phyloP scores from a whole-genome alignment of 805 yeast genomes.

The Pichia gijzeniarum region DNA sequence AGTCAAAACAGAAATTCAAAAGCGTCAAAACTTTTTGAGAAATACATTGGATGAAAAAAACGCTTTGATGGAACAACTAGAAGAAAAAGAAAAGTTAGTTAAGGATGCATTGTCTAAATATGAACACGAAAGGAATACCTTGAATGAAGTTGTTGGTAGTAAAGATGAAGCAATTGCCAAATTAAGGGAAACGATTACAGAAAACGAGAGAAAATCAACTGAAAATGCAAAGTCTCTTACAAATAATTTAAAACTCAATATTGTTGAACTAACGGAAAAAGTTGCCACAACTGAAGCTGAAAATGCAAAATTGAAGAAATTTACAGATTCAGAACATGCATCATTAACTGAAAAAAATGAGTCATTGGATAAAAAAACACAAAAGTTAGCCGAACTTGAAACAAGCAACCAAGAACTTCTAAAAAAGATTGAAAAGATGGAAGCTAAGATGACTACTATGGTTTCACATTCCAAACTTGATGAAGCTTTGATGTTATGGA shows the following conservation, averaged over 20 bases:
- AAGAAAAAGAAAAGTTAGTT: too few species aligned
- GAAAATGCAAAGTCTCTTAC: too few species aligned
- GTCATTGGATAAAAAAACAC: background rate
- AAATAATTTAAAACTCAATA: background rate
- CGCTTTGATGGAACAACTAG: too few species aligned
- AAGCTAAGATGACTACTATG: conserved; percentile 5
- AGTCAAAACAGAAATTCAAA: too few species aligned
- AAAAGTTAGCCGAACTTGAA: background rate
- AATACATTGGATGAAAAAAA: too few species aligned
- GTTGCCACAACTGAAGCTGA: background rate
- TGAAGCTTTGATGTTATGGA: conserved; percentile 14
- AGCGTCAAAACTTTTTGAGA: too few species aligned
- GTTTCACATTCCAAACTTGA: conserved; percentile 11
- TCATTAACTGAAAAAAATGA: background rate
- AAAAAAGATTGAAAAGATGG: conserved; percentile 1
- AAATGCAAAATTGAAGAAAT: background rate
- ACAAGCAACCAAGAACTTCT: background rate
- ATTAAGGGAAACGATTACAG: too few species aligned
- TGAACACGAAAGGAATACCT: too few species aligned
- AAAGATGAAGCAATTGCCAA: too few species aligned
- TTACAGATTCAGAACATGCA: background rate
- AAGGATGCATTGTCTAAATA: too few species aligned
- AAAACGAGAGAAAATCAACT: too few species aligned
- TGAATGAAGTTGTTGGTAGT: too few species aligned
- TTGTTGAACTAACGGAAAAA: background rate